Conservation (phyloP, 371 early-diverging fungal genomes). For the Syncephalastrum racemosum region DNA sequence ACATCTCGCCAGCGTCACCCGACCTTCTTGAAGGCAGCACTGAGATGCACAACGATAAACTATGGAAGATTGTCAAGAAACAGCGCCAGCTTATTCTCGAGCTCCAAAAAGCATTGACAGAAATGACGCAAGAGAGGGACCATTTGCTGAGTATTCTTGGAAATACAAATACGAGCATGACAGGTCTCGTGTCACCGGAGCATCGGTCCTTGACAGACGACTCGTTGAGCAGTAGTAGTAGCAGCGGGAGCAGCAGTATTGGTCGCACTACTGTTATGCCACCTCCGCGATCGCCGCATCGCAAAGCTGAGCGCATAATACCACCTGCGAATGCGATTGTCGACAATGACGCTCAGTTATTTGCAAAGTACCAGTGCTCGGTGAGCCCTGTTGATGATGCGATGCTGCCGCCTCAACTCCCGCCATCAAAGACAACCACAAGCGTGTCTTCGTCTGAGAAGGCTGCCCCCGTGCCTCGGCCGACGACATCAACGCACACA, state of each 20-base stretch:
- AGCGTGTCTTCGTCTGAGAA: constrained; percentile 8
- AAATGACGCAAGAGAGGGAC: constrained; percentile 46
- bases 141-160: constrained; percentile 21
- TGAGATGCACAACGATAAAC: constrained; percentile 67
- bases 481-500: neutral
- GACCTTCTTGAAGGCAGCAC: neutral
- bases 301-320: constrained; percentile 8
- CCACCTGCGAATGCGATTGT: constrained; percentile 10
- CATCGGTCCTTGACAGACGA: constrained; percentile 1
- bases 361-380: constrained; percentile 23
- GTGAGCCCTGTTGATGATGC: neutral
- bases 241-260: constrained; percentile 9
- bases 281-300: constrained; percentile 25
- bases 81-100: constrained; percentile 77
- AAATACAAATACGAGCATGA: constrained; percentile 17
- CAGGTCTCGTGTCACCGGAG: neutral
- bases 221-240: constrained; percentile 6
- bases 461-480: neutral
- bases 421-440: neutral
- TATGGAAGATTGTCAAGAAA: constrained; percentile 84
- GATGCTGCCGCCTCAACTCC: constrained; percentile 8
- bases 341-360: constrained; percentile 27
- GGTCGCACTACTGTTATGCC: constrained; percentile 13
- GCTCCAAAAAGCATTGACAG: constrained; percentile 44
- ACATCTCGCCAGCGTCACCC: neutral